phyloP scores from a whole-genome alignment of 768 basidiomycete genomes.

The Pleurotus ostreatus region DNA sequence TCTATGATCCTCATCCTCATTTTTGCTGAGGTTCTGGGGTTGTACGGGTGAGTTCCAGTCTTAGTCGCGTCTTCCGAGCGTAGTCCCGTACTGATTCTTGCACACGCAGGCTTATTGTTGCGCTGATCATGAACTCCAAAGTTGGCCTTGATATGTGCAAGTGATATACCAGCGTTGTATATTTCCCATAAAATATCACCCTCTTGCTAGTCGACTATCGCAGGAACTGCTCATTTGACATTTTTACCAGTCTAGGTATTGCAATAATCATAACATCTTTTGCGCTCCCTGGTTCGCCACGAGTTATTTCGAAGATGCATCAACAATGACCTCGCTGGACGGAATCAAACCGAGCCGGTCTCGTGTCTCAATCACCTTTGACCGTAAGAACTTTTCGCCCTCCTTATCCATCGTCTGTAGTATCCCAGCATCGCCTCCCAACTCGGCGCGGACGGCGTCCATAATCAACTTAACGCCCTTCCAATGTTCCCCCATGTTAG shows the following conservation, averaged over 20 bases:
- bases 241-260: too few species aligned
- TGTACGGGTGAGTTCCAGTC: slow-evolving; percentile 63
- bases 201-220: too few species aligned
- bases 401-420: slow-evolving; percentile 30
- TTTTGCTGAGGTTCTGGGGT: slow-evolving; percentile 85
- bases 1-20: slow-evolving; percentile 96
- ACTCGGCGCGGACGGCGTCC: slow-evolving; percentile 40
- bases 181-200: not conserved
- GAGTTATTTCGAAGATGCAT: too few species aligned
- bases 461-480: slow-evolving; percentile 46
- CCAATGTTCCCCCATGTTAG: slow-evolving; percentile 39
- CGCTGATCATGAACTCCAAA: slow-evolving; percentile 86
- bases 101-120: slow-evolving; percentile 67
- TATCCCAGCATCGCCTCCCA: slow-evolving; percentile 46
- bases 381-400: slow-evolving; percentile 32
- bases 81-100: not conserved
- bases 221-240: too few species aligned
- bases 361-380: slow-evolving; percentile 32
- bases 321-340: not conserved
- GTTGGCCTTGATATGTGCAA: slow-evolving; percentile 38
- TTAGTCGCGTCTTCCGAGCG: not conserved
- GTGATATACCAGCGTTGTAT: slow-evolving; percentile 2
- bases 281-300: too few species aligned
- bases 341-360: slow-evolving; percentile 20
- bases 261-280: too few species aligned